Base-by-base conservation (phyloP, 768 basidiomycete genomes). In the Leccinum variicolor region DNA sequence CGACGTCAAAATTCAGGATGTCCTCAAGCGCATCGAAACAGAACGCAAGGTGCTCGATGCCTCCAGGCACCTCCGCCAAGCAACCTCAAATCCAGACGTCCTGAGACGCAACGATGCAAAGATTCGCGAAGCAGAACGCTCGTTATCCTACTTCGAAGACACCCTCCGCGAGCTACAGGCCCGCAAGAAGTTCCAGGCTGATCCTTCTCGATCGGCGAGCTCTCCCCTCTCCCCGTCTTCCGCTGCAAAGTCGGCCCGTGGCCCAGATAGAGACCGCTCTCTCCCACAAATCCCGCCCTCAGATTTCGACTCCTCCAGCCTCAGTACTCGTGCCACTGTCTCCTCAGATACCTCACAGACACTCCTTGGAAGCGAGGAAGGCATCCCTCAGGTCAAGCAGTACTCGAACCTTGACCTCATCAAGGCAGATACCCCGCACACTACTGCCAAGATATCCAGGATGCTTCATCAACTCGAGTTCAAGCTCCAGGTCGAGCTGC, bases 391-490 rank as follows among this genome's bases (percentile, higher is more conserved):
- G 69, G 74, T 74, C 60, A 90, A 87, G 74, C 83, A 84, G 56
- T 90, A 90, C 69, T 84, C 85, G 62, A 93, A 92, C 66, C 79
- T 94, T 61, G 97, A 99, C 79, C 78, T 99, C 61, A 93, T 97
- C 74, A 95, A 95, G 76, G 94, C 94, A 62, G 97, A 99, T 76
- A 95, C 95, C 47, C 95, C 96, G 15, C 85, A 96, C 69, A 94
- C 94, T 19, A 89, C 95, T 2, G 89, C 92, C 64, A 98, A 96
- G 79, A 98, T 99, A 71, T 92, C 94, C 43, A 85, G 85, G 64
- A 98, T 98, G 95, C 84, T 98, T 51, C 95, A 98, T 74, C 95
- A 98, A 74, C 87, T 99, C 60, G 95, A 98, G 75, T 99, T 98
- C 84, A 99, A 99, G 77, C 86, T 98, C 55, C 92, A 96, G 73